Evolutionary conservation across 192 early-diverging fungal species (phyloP), one percentile per base, ranked within the genome.

Genomic region (Fimicolochytrium jonesii): DNA sequence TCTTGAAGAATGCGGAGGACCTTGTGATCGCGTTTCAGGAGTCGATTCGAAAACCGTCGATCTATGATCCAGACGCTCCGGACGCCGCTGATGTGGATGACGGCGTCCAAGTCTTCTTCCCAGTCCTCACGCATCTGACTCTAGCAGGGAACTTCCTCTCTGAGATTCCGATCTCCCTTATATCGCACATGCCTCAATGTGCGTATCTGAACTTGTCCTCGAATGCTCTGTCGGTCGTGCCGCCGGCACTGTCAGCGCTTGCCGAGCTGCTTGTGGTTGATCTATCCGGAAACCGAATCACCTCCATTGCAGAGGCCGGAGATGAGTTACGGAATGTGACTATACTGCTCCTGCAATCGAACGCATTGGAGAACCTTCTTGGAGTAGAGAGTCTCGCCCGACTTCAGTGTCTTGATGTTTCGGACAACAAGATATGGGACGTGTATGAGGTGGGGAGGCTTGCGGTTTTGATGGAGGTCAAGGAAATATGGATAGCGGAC

Each of bases 401-500:
- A 2, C 44, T 78, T 23, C 26, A 53, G 31, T 18, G 34, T 17
- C 18, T 78, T 9, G 70, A 78, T 55, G 37, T 78, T 15, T 29
- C 49, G 11, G 63, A 69, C 20, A 78, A 78, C 50, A 73, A 73
- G 34, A 67, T 78, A 6, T 56, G 54, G 56, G 76, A 78, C 30
- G 76, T 78, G 17, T 78, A 61, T 37, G 73, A 78, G 42, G 25
- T 76, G 9, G 70, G 67, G 22, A 29, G 70, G 2, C 51, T 67
- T 10, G 67, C 61, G 9, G 44, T 41, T 9, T 37, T 78, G 35
- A 57, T 50, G 45, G 52, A 67, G 4, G 50, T 76, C 13, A 39
- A 35, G 11, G 76, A 78, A 3, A 44, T 78, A 6, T 26, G 35
- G 29, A 59, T 78, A 10, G 43, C 48, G 1, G 67, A 61, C 13